Evolutionary conservation across 257 asterid genomes (phyloP).

Genomic region (Asclepias syriaca): DNA sequence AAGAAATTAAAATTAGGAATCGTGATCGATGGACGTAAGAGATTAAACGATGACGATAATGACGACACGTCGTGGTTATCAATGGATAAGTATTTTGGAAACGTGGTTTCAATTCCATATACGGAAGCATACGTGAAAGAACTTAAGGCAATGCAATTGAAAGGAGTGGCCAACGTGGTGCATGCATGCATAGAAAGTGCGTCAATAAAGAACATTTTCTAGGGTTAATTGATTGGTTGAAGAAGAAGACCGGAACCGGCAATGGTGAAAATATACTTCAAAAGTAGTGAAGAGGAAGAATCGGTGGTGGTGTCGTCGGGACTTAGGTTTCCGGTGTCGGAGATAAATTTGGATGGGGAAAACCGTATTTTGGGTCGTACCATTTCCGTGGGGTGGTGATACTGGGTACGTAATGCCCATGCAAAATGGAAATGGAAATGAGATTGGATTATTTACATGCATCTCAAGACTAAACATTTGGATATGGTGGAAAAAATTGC

Average conservation of each 20-base stretch:
- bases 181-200: conserved; percentile 32
- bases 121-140: conserved; percentile 29
- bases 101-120: conserved; percentile 49
- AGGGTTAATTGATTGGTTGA: conserved; percentile 54
- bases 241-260: conserved; percentile 36
- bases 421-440: too few relatives aligned
- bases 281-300: conserved; percentile 36
- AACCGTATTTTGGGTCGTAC: too few relatives aligned
- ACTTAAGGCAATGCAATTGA: conserved; percentile 23
- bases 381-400: too few relatives aligned
- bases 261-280: conserved; percentile 33
- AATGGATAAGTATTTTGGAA: conserved; percentile 45
- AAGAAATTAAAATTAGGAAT: conserved; percentile 37
- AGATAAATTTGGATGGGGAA: too few relatives aligned
- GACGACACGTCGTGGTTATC: background rate
- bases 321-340: conserved; percentile 35
- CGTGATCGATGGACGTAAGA: conserved; percentile 37
- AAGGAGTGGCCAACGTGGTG: conserved; percentile 26
- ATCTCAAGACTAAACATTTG: too few relatives aligned
- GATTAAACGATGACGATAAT: conserved; percentile 6
- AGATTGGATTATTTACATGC: too few relatives aligned
- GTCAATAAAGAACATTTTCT: conserved; percentile 40
- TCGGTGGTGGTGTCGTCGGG: conserved; percentile 58
- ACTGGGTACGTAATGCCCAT: too few relatives aligned
- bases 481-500: too few relatives aligned